Evolutionary conservation across 495 filamentous ascomycete genomes (phyloP), one percentile per base, ranked within the genome.

Genomic region (Achaetomiella virescens): DNA sequence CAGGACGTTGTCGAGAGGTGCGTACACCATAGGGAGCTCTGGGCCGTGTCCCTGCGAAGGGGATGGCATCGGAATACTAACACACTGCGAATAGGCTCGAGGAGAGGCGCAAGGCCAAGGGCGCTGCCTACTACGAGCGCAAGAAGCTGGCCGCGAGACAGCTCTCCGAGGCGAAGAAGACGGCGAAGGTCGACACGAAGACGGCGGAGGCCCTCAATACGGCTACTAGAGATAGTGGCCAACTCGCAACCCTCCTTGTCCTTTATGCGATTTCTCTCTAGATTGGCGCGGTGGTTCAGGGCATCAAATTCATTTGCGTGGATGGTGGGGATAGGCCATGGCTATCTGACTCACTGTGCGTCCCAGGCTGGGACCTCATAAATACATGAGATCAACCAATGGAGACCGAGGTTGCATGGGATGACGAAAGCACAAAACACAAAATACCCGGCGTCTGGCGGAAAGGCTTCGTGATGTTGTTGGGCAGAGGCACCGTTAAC

Each of bases 21-120:
- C 67, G 91, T 86, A 6, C 27, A 49, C 38, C 25, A 22, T 14
- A 22, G 36, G 45, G 18, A 35, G n/a, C 35, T 24, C 42, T 45
- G 11, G 21, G 27, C 48, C 18, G 5, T 27, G 20, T 31, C 33
- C 31, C 10, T 21, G 47, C 21, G 36, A 35, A 15, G 20, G 29
- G 27, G 27, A 38, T 15, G 9, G 43, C 35, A 21, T 42, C 8
- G 46, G 9, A 57, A 69, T 66, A 61, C 77, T 79, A 69, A 81
- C 72, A 49, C 18, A 56, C 46, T 51, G 57, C 70, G 5, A 31
- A 31, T 70, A 98, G 93, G 77, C 85, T 98, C 67, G 93, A 98
- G 85, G 93, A 98, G 84, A 84, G 91, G 77, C 85, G 93, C 78
- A 98, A 98, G 82, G 91, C 92, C 75, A 97, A 97, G 86, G 89